A percentile compares a stretch with the other conserved stretches of the same genome.
Conservation (phyloP, 208 protist species). For the Dictyostelium gargantuum region DNA sequence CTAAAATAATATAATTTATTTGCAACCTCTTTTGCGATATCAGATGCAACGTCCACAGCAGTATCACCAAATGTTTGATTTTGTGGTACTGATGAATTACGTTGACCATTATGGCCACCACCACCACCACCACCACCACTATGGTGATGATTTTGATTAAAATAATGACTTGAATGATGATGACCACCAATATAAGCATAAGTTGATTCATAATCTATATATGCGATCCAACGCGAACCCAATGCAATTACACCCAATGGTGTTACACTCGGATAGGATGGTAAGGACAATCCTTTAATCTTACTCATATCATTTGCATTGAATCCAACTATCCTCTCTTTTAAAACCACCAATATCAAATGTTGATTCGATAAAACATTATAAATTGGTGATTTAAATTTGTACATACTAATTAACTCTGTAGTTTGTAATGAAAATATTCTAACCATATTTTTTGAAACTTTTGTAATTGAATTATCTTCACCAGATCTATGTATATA, state of each 20-base stretch:
- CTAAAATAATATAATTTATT: slow-evolving; percentile 55
- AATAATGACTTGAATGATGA: neutral
- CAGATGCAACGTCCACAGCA: slow-evolving; percentile 43
- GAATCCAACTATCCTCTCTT: slow-evolving; percentile 40
- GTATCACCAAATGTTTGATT: slow-evolving; percentile 44
- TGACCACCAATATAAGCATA: neutral
- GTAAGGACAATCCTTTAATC: slow-evolving; percentile 6
- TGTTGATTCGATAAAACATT: slow-evolving; percentile 38
- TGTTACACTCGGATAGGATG: neutral
- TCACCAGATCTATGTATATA: neutral
- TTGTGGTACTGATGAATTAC: neutral
- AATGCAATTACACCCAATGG: slow-evolving; percentile 9
- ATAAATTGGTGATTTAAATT: slow-evolving; percentile 55
- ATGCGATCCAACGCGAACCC: slow-evolving; percentile 38
- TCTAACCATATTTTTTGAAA: slow-evolving; percentile 42
- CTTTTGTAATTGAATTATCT: neutral
- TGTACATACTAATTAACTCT: slow-evolving; percentile 41
- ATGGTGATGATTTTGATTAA: neutral
- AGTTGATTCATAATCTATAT: neutral
- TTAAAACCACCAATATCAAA: slow-evolving; percentile 11
- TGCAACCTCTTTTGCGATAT: slow-evolving; percentile 41
- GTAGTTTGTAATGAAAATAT: slow-evolving; percentile 40
- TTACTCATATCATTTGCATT: slow-evolving; percentile 21
- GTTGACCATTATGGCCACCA: neutral
- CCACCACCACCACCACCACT: neutral